Evolutionary conservation across 2,329 filamentous ascomycete genomes (phyloP), one percentile per base, ranked within the genome.

Genomic region (Blastomyces parvus): DNA sequence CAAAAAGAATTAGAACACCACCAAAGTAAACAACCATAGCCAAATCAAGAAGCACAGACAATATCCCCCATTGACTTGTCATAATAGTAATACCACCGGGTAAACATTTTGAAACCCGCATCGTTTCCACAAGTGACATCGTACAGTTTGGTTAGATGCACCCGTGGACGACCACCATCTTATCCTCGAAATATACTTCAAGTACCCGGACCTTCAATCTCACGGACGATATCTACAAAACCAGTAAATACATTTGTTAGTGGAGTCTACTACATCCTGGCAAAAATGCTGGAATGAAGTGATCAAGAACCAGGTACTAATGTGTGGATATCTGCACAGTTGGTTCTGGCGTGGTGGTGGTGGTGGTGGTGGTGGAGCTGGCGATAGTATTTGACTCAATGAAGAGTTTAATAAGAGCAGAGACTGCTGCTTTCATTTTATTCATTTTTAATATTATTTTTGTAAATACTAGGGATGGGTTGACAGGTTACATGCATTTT

Each of bases 221-320:
- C 64, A 67, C 65, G 44, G 67, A 62, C 3, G 67, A 69, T 46
- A 68, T 59, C 14, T 67, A 30, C 17, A 68, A 52, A 7, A 69
- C 63, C 63, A 67, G 46, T 48, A n/a, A n/a, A 46, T 46, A n/a
- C n/a, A 46, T 42, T 42, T 42, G 40, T 42, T 42, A 42, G 40
- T 14, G 40, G n/a, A n/a, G n/a, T n/a, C n/a, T 42, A 17, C 11
- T 42, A 19, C 2, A 42, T 17, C 11, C 13, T 17, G 38, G 4
- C 17, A 33, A 33, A 33, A 33, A 33, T 7, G 11, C 4, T 14
- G 1, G 40, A 17, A 14, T 42, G 40, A 42, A 42, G 9, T 11
- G 38, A 14, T 40, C 30, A 33, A 33, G 30, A 33, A 33, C 30
- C 8, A n/a, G n/a, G n/a, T n/a, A n/a, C n/a, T n/a, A n/a, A n/a